Evolutionary conservation across 345 rosid genomes (phyloP).

Genomic region (Citrus mangshanensis): DNA sequence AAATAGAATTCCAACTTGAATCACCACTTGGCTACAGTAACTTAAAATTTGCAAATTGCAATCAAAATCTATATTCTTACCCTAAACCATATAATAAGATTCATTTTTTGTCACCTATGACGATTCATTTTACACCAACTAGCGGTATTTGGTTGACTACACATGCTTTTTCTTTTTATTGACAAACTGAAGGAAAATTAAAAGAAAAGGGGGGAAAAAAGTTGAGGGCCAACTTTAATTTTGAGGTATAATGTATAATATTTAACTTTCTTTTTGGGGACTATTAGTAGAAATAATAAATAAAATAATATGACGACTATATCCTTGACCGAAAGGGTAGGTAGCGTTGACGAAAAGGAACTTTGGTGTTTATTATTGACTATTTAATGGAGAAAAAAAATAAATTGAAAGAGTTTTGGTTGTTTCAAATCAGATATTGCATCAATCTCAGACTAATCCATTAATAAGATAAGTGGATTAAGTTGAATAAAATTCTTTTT

Average conservation of each 20-base stretch:
- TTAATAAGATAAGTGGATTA: slow-evolving; percentile 3
- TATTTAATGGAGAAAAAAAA: neutral
- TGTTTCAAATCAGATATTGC: neutral
- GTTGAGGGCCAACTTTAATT: neutral
- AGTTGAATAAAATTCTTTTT: neutral
- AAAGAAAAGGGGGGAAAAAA: neutral
- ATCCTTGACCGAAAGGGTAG: slow-evolving; percentile 11
- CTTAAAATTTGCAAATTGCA: too few relatives aligned
- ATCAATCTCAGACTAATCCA: neutral
- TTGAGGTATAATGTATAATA: neutral
- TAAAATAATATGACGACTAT: neutral
- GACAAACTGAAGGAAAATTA: too few relatives aligned
- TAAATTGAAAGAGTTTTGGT: neutral
- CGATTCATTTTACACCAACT: too few relatives aligned
- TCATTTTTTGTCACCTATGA: too few relatives aligned
- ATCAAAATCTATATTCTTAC: too few relatives aligned
- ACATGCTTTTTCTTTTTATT: neutral
- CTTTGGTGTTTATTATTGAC: slow-evolving; percentile 7
- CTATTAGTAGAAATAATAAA: neutral
- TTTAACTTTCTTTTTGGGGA: too few relatives aligned
- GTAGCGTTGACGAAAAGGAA: slow-evolving; percentile 18
- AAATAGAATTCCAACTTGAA: too few relatives aligned
- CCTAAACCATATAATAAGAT: too few relatives aligned
- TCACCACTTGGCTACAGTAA: too few relatives aligned
- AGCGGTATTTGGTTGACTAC: neutral